A percentile compares a stretch with the other conserved stretches of the same genome.
Evolutionary conservation across 2,329 filamentous ascomycete species (phyloP).

Genomic region (Annulohypoxylon truncatum): DNA sequence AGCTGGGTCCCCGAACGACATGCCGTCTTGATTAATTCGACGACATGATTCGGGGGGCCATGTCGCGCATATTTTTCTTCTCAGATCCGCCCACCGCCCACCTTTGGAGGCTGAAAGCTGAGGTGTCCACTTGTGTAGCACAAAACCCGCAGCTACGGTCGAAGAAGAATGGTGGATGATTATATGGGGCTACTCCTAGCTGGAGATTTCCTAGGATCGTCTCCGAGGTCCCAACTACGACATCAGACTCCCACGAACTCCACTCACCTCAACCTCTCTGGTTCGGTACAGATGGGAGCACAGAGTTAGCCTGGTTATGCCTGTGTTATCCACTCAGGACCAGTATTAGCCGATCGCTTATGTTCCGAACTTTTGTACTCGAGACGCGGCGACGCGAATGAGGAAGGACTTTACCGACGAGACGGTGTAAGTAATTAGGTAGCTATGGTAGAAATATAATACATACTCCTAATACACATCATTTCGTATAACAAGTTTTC

Average conservation of each 20-base stretch:
- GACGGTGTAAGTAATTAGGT: not conserved
- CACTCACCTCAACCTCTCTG: constrained; percentile 29
- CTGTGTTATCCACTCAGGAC: constrained; percentile 32
- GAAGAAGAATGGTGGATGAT: constrained; percentile 37
- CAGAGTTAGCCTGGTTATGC: constrained; percentile 12
- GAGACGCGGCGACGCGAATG: constrained; percentile 18
- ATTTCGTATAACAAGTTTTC: constrained; percentile 2
- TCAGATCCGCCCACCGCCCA: constrained; percentile 39
- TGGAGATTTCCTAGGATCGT: constrained; percentile 5
- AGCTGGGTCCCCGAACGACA: constrained; percentile 42
- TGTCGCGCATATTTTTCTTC: constrained; percentile 35
- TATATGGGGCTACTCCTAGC: constrained; percentile 32
- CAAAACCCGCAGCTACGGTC: constrained; percentile 46
- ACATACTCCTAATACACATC: not conserved
- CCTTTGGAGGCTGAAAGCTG: constrained; percentile 44
- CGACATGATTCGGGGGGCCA: constrained; percentile 34
- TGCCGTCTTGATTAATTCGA: constrained; percentile 39
- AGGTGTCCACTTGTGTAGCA: constrained; percentile 47
- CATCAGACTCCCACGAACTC: constrained; percentile 39
- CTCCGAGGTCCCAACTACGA: constrained; percentile 36
- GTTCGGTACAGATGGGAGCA: constrained; percentile 18
- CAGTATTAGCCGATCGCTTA: constrained; percentile 36
- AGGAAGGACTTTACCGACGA: not conserved
- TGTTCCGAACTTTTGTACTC: constrained; percentile 19
- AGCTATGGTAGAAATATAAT: too few relatives aligned